phyloP scores from a whole-genome alignment of 2,329 filamentous ascomycete species.

The Penicillium sp. region DNA sequence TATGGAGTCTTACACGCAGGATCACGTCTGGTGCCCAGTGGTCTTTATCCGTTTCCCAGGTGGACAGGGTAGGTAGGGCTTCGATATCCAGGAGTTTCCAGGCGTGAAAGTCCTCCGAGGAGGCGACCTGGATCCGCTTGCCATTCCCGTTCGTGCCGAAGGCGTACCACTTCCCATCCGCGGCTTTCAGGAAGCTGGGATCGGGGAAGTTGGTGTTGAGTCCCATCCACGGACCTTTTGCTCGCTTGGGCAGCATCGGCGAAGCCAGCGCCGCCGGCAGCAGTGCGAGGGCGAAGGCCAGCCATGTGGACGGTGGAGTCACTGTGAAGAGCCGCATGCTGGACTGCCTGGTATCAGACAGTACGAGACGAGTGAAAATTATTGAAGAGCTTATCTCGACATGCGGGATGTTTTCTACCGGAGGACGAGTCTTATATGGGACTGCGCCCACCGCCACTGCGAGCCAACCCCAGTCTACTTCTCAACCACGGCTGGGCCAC shows the following conservation, averaged over 20 bases:
- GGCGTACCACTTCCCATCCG: constrained; percentile 55
- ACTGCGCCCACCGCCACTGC: neutral
- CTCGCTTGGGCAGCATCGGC: constrained; percentile 19
- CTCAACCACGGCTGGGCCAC: neutral
- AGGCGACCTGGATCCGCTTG: constrained; percentile 55
- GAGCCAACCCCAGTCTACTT: neutral
- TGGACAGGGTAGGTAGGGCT: constrained; percentile 52
- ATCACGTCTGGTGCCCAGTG: constrained; percentile 64
- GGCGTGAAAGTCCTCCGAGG: constrained; percentile 48
- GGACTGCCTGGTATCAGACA: neutral
- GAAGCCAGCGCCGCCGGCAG: constrained; percentile 16
- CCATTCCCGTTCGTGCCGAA: constrained; percentile 56
- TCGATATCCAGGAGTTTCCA: constrained; percentile 53
- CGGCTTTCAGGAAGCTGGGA: constrained; percentile 47
- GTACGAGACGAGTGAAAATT: neutral
- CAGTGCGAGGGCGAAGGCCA: constrained; percentile 10
- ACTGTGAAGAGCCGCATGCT: neutral
- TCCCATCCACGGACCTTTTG: constrained; percentile 22
- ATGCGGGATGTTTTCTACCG: neutral
- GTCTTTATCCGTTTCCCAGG: constrained; percentile 55
- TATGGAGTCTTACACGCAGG: constrained; percentile 39
- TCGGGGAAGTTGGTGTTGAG: constrained; percentile 43
- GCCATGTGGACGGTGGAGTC: neutral
- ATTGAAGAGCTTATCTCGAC: neutral
- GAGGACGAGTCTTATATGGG: neutral